A percentile compares a stretch with the other conserved stretches of the same genome.
Conservation (phyloP, 352 stramenopile genomes). For the Aphanomyces cochlioides region DNA sequence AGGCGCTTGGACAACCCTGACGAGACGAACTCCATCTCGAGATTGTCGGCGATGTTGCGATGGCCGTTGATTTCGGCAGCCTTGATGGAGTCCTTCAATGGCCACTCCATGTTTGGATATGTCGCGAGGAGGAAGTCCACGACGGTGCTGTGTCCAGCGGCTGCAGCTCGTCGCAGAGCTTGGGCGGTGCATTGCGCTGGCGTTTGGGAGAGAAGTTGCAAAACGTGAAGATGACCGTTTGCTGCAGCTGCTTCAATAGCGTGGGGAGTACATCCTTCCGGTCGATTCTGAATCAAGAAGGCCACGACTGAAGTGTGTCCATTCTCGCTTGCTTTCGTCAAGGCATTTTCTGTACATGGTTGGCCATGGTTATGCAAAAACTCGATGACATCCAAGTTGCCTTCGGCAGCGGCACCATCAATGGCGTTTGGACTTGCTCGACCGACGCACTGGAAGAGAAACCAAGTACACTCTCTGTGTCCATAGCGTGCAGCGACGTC, state of each 20-base stretch:
- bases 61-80: background rate
- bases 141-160: background rate
- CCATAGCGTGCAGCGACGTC: slow-evolving; percentile 2
- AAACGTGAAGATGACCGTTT: slow-evolving; percentile 36
- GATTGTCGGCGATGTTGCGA: background rate
- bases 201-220: slow-evolving; percentile 15
- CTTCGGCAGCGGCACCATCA: slow-evolving; percentile 15
- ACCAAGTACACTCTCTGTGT: background rate
- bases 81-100: background rate
- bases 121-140: background rate
- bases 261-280: slow-evolving; percentile 29
- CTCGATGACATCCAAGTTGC: slow-evolving; percentile 3
- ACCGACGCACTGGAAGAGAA: slow-evolving; percentile 1
- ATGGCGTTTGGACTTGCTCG: slow-evolving; percentile 4
- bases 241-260: slow-evolving; percentile 35
- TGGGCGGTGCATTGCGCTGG: background rate
- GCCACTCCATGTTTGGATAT: slow-evolving; percentile 6
- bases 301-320: slow-evolving; percentile 29
- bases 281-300: slow-evolving; percentile 32
- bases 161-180: slow-evolving; percentile 1
- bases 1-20: slow-evolving; percentile 1
- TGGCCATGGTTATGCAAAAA: slow-evolving; percentile 11
- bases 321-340: slow-evolving; percentile 29
- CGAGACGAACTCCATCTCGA: slow-evolving; percentile 17
- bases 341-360: slow-evolving; percentile 15